Conservation (phyloP, 2,329 filamentous ascomycete species). For the Stagonosporopsis chrysanthemi region DNA sequence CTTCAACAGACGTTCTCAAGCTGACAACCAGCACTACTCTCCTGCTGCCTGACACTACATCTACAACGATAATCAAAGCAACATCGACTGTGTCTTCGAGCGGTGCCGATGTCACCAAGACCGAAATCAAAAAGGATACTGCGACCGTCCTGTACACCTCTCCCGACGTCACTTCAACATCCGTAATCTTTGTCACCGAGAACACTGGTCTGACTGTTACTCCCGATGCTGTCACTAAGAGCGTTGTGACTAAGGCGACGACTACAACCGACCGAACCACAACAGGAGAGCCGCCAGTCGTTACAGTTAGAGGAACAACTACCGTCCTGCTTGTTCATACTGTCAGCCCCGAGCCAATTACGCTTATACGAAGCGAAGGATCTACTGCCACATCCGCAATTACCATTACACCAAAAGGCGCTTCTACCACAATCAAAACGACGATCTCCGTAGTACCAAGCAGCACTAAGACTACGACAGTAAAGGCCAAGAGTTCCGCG, state of each 20-base stretch:
- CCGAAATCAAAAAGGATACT: slow-evolving; percentile 29
- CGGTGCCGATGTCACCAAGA: slow-evolving; percentile 23
- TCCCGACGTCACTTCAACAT: slow-evolving; percentile 33
- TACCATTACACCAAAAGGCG: slow-evolving; percentile 23
- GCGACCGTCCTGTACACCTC: slow-evolving; percentile 37
- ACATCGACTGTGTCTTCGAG: slow-evolving; percentile 22
- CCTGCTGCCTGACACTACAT: slow-evolving; percentile 33
- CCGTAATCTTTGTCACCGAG: slow-evolving; percentile 35
- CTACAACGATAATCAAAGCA: slow-evolving; percentile 27
- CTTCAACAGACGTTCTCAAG: slow-evolving; percentile 27
- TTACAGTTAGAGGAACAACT: slow-evolving; percentile 23
- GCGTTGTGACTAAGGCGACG: slow-evolving; percentile 20
- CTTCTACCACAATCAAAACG: slow-evolving; percentile 22
- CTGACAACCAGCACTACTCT: slow-evolving; percentile 25
- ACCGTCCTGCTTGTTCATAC: slow-evolving; percentile 34
- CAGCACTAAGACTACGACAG: slow-evolving; percentile 35
- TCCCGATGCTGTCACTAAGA: slow-evolving; percentile 24
- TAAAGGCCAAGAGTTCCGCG: slow-evolving; percentile 28
- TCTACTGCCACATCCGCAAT: slow-evolving; percentile 28
- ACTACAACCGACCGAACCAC: slow-evolving; percentile 17
- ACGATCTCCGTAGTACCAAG: slow-evolving; percentile 21
- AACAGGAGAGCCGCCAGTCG: slow-evolving; percentile 25
- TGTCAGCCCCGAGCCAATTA: slow-evolving; percentile 34
- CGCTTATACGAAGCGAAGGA: slow-evolving; percentile 31
- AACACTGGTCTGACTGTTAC: slow-evolving; percentile 30